Base-by-base conservation (phyloP, 2,329 filamentous ascomycete species). In the Fusarium sp. region DNA sequence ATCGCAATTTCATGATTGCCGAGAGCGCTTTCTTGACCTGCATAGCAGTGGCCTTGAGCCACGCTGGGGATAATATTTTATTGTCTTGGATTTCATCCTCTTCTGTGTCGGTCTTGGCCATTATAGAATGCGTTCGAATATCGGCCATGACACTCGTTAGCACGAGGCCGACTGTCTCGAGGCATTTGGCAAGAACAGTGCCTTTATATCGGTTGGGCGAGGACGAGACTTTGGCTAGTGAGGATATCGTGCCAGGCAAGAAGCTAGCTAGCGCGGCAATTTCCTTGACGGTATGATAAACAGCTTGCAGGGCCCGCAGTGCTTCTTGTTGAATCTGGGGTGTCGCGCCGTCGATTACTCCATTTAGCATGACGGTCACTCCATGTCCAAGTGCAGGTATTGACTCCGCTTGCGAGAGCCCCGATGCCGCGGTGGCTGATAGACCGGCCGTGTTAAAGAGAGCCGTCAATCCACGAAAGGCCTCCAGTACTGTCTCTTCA, bases 11-110 rank as follows among this genome's bases (percentile, higher is more conserved):
- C 66, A 96, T 83, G 19, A 97, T 85, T 37, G 90, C 92, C 6
- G 89, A 87, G 17, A 99, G 81, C 2, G 94, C 94, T 53, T 96
- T 84, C 75, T 94, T 95, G 55, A 98, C 86, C 76, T 98, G 94
- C 2, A 86, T 84, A 4, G 89, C 83, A 3, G 95, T 97, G 9
- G 92, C 93, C 62, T 89, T 90, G 2, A 97, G 81, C 96, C 96
- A 99, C 13, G 83, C 75, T 9, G 78, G 71, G 43, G 82, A 82
- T 45, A 87, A 73, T 2, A 83, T 70, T 71, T 84, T 79, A 17
- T 75, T 65, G 15, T 75, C 65, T 4, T 75, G 65, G 22, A 50
- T 50, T 15, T 65, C 63, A 11, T 70, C 61, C 50, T 65, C 45
- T 41, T 76, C 72, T 6, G 74, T 67, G 5, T 76, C 68, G n/a